A percentile compares a stretch with the other conserved stretches of the same genome.
Evolutionary conservation across 257 asterid genomes (phyloP).

Genomic region (Agastache rugosa): DNA sequence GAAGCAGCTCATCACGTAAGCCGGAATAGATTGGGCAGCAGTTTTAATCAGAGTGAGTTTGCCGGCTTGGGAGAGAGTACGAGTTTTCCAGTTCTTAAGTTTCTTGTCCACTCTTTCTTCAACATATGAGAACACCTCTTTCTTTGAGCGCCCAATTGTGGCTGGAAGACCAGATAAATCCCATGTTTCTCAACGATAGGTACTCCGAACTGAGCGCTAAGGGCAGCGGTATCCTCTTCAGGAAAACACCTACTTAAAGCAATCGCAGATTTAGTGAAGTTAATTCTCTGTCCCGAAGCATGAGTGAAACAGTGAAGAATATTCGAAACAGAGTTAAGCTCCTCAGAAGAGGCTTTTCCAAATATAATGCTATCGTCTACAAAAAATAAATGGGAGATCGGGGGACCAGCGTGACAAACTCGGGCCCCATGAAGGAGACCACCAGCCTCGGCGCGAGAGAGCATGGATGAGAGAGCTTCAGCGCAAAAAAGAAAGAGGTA

Average conservation of each 20-base stretch:
- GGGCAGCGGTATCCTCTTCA: background rate
- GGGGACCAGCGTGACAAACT: too few species aligned
- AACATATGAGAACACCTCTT: background rate
- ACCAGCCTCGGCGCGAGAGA: too few species aligned
- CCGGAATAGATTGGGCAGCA: background rate
- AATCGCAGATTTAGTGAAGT: too few species aligned
- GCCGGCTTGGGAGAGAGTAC: background rate
- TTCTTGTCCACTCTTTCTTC: background rate
- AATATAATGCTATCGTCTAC: too few species aligned
- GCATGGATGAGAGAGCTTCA: too few species aligned
- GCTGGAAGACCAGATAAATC: background rate
- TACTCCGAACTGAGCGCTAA: background rate
- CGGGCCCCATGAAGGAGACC: too few species aligned
- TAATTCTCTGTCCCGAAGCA: too few species aligned
- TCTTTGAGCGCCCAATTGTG: background rate
- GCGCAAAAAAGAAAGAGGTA: too few species aligned
- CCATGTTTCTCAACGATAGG: background rate
- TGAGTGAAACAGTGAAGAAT: too few species aligned
- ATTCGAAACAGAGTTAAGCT: too few species aligned
- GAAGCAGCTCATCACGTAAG: background rate
- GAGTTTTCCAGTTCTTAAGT: background rate
- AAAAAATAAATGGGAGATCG: too few species aligned
- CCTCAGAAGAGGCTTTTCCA: too few species aligned
- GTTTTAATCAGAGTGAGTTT: background rate
- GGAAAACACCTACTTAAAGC: background rate